Evolutionary conservation across 306 rosid genomes (phyloP), one percentile per base, ranked within the genome.

Genomic region (Sophora flavescens): DNA sequence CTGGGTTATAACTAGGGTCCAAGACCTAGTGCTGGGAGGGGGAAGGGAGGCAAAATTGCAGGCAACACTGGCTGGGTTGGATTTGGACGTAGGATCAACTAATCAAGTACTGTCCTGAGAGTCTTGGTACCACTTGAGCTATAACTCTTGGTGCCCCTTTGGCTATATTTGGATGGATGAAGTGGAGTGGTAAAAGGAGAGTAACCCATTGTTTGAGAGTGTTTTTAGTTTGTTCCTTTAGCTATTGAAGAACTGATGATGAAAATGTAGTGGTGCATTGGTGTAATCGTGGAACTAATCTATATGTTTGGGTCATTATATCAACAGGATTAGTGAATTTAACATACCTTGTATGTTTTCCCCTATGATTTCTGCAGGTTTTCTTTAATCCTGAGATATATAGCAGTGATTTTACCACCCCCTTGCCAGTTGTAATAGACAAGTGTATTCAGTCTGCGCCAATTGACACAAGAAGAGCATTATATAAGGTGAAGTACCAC

Each of bases 321-420:
- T 53, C 38, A 22, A 74, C 15, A 56, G 42, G 58, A 9, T 76
- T 50, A 9, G 7, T 65, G 74, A 68, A 16, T 74, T 80, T 18
- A 48, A 48, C 76, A 33, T 26, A 32, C 47, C 26, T 13, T 57
- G 4, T 47, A 7, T 68, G 62, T 52, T 51, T 80, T 15, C 63
- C 52, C 50, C 71, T 22, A 22, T 72, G 60, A 53, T 56, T 39
- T 84, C 48, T 75, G 66, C 87, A 96, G 99, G 88, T 96, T 44
- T 96, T 96, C 88, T 96, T 96, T 79, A 96, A 87, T 87, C 99
- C 99, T n/a, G 98, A 96, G 89, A 91, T 96, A 66, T 89, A 96
- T 80, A 86, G 96, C 89, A 84, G 82, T 0, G 94, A 96, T 62
- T 93, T 88, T 66, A 76, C 88, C 77, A 89, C 97, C 74, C 97